Evolutionary conservation across 2,329 filamentous ascomycete species (phyloP).

Genomic region (Talaromyces sp.): DNA sequence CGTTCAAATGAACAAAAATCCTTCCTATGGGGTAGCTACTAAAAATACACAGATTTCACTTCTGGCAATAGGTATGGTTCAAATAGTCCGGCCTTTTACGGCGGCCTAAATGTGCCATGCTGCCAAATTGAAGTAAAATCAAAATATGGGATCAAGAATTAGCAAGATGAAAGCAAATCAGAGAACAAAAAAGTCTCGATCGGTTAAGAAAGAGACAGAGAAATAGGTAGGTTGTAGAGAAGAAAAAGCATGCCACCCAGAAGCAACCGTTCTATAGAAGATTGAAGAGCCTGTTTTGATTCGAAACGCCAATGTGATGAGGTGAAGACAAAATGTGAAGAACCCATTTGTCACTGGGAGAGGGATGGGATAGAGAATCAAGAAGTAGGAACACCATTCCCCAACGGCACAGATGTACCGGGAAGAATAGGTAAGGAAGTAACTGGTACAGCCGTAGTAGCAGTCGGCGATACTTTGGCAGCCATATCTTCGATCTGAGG

Average conservation of each 20-base stretch:
- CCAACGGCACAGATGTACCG: background rate
- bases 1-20: no score
- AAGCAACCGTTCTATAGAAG: background rate
- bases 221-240: background rate
- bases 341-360: background rate
- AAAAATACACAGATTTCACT: no score
- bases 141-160: no score
- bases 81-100: no score
- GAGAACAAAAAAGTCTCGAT: no score
- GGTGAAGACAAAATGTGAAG: background rate
- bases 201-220: no score
- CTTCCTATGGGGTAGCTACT: no score
- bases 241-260: background rate
- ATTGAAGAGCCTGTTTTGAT: background rate
- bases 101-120: no score
- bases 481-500: constrained; percentile 24
- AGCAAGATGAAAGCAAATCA: no score
- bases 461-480: constrained; percentile 18
- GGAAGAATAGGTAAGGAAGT: constrained; percentile 3
- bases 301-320: background rate
- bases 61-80: no score
- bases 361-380: background rate
- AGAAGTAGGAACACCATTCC: background rate
- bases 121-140: no score
- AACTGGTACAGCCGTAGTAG: background rate